Base-by-base conservation (phyloP, 768 basidiomycete genomes). In the Russula griseocarnosa region DNA sequence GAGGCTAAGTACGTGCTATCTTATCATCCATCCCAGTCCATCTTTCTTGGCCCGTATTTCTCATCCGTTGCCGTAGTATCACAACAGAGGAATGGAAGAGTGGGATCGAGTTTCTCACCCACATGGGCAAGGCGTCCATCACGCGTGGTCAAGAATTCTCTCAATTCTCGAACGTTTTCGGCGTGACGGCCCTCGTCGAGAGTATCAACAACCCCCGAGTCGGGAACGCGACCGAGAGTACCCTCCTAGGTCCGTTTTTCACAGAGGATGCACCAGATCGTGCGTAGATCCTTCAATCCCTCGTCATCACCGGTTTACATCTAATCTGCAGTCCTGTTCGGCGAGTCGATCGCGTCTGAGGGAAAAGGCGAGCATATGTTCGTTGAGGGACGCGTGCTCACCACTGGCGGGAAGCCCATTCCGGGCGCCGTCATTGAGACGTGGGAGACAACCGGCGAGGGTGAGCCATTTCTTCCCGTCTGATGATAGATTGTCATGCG, bases 261-360 rank as follows among this genome's bases (percentile, higher is more conserved):
- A 90, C 88, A 3, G 84, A 86, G 20, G 90, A 92, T 70, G 83
- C 89, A 18, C 82, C 83, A n/a, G 83, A 90, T 44, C 72, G 90
- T 90, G 20, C 44, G 44, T 44, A 49, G n/a, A 49, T 24, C 10
- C 22, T 22, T 47, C 46, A 24, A 36, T 13, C 36, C 3, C 38
- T 18, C 38, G 38, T 38, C 38, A 14, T 38, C 38, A 38, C 38
- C 38, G 38, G 16, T 40, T 14, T 24, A n/a, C 47, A 44, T n/a
- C n/a, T 22, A 36, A 24, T 14, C 58, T 11, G 18, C 65, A 92
- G 90, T 92, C 60, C 73, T 78, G n/a, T 73, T 80, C 10, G 91
- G 92, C 5, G 89, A 81, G 2, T 84, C 86, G 18, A 94, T 94
- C 57, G 90, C 92, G 6, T 90, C 90, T 0, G 91, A 92, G 73